Evolutionary conservation across 164 flowering plant species (phyloP).

Genomic region (Brasenia schreberi): DNA sequence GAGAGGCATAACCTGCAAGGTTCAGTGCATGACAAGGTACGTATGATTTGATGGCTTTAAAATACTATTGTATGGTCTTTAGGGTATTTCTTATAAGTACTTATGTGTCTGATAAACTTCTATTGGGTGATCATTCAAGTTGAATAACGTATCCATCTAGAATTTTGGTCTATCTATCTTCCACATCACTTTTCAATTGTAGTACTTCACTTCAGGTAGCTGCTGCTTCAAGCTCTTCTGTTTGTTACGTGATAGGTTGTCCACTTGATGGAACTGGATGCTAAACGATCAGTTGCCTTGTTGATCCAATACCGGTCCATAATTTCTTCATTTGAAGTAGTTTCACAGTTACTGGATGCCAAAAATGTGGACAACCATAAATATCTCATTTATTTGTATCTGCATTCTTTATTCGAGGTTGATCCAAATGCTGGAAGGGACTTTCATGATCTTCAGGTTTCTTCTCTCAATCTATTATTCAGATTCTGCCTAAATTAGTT

Average conservation of each 20-base stretch:
- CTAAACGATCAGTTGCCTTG: constrained; percentile 65
- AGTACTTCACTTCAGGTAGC: background rate
- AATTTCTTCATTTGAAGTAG: constrained; percentile 65
- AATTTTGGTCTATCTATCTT: too few relatives aligned
- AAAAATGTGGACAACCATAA: constrained; percentile 53
- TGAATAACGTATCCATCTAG: too few relatives aligned
- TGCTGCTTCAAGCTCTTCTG: background rate
- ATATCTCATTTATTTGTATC: constrained; percentile 68
- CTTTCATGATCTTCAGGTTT: constrained; percentile 92
- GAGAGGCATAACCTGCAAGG: constrained; percentile 80
- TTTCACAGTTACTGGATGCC: constrained; percentile 57
- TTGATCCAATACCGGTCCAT: constrained; percentile 66
- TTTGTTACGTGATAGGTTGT: constrained; percentile 42
- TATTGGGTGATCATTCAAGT: too few relatives aligned
- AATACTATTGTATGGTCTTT: too few relatives aligned
- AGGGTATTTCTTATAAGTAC: too few relatives aligned
- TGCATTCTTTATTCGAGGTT: constrained; percentile 75
- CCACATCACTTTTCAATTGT: too few relatives aligned
- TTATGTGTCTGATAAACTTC: too few relatives aligned
- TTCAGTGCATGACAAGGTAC: constrained; percentile 82
- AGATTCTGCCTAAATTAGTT: background rate
- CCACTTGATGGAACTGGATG: constrained; percentile 79
- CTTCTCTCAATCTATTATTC: background rate
- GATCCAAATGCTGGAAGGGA: constrained; percentile 82
- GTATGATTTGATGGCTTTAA: background rate